Percentiles rank a stretch among this genome's conserved stretches.
These are phyloP conservation scores for Meira miltonrushii DNA, from an alignment of 1,284 basidiomycete species.

Conservation along the genomic window DNA sequence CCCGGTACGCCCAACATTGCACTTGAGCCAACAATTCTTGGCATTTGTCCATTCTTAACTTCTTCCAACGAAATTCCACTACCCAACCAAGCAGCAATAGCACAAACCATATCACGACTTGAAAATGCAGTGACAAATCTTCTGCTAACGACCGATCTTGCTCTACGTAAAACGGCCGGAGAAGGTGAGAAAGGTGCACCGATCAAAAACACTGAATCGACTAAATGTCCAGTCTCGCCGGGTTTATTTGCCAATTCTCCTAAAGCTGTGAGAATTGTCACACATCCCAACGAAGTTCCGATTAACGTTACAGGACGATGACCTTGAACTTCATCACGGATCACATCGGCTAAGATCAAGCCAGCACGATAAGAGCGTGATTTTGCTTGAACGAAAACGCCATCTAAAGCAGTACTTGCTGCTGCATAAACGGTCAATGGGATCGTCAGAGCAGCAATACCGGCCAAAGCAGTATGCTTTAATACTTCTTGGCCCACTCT, in stretches of 20 bases:
- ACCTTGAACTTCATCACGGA: conserved; percentile 59
- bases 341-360: conserved; percentile 58
- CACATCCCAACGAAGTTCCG: conserved; percentile 59
- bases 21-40: conserved; percentile 27
- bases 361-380: conserved; percentile 52
- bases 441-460: conserved; percentile 58
- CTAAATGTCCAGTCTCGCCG: conserved; percentile 48
- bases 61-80: conserved; percentile 51
- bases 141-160: conserved; percentile 55
- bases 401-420: conserved; percentile 51
- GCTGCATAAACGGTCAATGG: conserved; percentile 55
- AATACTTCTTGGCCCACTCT: conserved; percentile 55
- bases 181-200: conserved; percentile 56
- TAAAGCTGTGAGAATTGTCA: conserved; percentile 58
- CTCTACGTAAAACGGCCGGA: conserved; percentile 54
- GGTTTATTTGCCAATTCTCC: conserved; percentile 54
- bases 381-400: conserved; percentile 53
- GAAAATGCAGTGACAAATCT: conserved; percentile 57
- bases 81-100: conserved; percentile 56
- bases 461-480: conserved; percentile 59
- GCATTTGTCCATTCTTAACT: conserved; percentile 53
- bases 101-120: conserved; percentile 58
- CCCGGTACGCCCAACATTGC: conserved; percentile 29
- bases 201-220: conserved; percentile 57
- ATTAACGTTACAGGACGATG: conserved; percentile 59